phyloP scores from a whole-genome alignment of 192 early-diverging fungal species.

The Coemansia sp. region DNA sequence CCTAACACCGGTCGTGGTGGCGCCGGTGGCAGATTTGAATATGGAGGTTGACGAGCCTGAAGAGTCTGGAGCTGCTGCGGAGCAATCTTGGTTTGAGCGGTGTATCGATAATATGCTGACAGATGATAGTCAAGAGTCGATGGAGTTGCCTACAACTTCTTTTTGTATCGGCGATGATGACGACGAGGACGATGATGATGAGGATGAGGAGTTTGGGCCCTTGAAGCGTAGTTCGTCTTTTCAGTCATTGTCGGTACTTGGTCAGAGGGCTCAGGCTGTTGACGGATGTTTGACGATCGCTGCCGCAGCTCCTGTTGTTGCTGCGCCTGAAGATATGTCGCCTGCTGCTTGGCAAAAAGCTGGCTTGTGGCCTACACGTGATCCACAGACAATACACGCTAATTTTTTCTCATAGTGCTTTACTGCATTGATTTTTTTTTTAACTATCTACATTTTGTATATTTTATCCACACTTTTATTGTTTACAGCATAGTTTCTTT shows the following conservation, averaged over 20 bases:
- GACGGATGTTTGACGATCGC: background rate
- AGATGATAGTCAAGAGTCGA: conserved; percentile 23
- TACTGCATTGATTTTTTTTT: background rate
- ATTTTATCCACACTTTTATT: background rate
- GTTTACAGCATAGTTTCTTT: conserved; percentile 1
- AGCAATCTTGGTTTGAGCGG: conserved; percentile 58
- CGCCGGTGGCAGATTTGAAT: background rate
- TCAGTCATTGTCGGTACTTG: conserved; percentile 16
- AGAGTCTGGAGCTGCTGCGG: conserved; percentile 25
- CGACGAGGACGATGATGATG: conserved; percentile 14
- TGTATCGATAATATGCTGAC: conserved; percentile 49
- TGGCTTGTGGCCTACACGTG: conserved; percentile 11
- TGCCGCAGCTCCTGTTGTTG: background rate
- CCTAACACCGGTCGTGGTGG: background rate
- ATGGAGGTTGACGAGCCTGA: conserved; percentile 32
- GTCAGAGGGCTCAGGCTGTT: background rate
- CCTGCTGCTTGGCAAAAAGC: background rate
- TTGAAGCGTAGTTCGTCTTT: conserved; percentile 39
- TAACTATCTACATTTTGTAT: conserved; percentile 1
- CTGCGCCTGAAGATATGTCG: conserved; percentile 1
- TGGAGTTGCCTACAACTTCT: background rate
- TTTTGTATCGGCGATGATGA: conserved; percentile 15
- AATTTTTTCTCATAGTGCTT: background rate
- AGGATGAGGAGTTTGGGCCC: background rate
- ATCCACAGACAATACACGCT: conserved; percentile 9